Evolutionary conservation across 2,329 filamentous ascomycete species (phyloP), one percentile per base, ranked within the genome.

Genomic region (Pestalotiopsis sp.): DNA sequence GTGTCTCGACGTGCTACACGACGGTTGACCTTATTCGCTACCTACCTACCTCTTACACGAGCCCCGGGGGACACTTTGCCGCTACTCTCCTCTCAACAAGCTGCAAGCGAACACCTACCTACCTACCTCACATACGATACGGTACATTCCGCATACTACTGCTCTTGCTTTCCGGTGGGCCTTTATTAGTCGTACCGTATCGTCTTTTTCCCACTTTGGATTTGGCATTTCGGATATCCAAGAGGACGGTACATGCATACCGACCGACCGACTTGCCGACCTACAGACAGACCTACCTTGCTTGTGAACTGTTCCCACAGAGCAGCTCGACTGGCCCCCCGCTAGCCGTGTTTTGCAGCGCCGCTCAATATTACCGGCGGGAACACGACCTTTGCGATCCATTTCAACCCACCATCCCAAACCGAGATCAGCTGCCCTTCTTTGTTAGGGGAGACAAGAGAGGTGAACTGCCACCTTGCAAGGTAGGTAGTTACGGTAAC

Each of bases 41-140:
- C 72, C 72, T 71, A 71, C 66, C 27, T 39, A 36, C 31, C 31
- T 39, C 60, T 31, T 36, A 63, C 27, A 63, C 39, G 45, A 52
- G 45, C 45, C 45, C 31, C 45, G 45, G 17, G 45, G 45, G 20
- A 17, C 20, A n/a, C 20, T 52, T 52, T 52, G 45, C 45, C 45
- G 45, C 45, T 52, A 52, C 45, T 52, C 45, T 52, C 45, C 45
- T 52, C 45, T 52, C 45, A 52, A 20, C 45, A n/a, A 59, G 57
- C 57, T 59, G 57, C 57, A 36, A 59, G 57, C 57, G 23, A 59
- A 66, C 49, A 66, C 49, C 31, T 57, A 67, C 23, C 39, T 67
- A 45, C 38, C 52, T 60, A 65, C 38, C 52, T 52, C 17, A 49
- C 64, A 56, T 41, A n/a, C 20, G n/a, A 36, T 36, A 36, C 49